A percentile compares a stretch with the other conserved stretches of the same genome.
Conservation (phyloP, 176 grass and related monocot species). For the Rhynchospora breviuscula region DNA sequence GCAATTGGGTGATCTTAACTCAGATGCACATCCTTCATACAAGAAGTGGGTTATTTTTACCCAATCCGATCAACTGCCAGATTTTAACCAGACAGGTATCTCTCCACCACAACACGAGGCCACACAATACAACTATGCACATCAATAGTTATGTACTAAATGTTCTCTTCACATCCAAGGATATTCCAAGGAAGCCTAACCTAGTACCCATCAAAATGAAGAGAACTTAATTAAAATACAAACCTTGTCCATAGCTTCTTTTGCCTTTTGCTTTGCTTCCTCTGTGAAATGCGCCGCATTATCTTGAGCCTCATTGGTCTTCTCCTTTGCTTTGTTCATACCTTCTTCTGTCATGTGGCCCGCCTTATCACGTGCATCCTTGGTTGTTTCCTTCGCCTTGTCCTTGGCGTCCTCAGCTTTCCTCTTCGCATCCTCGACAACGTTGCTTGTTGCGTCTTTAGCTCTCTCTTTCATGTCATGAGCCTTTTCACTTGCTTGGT, state of each 20-base stretch:
- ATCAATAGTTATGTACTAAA: background rate
- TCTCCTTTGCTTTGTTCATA: background rate
- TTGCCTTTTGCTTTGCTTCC: slow-evolving; percentile 17
- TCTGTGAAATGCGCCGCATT: background rate
- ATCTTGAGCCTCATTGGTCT: background rate
- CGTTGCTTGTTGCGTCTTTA: slow-evolving; percentile 11
- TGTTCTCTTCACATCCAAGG: background rate
- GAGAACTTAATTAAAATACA: background rate
- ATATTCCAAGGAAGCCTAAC: background rate
- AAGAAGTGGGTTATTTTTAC: background rate
- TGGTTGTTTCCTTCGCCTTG: slow-evolving; percentile 6
- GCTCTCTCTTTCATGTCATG: slow-evolving; percentile 22
- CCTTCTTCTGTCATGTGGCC: background rate
- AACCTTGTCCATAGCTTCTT: slow-evolving; percentile 14
- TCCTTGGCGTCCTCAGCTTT: slow-evolving; percentile 31
- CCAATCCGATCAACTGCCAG: background rate
- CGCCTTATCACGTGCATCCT: background rate
- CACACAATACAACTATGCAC: background rate
- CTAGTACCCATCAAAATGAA: background rate
- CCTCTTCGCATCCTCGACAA: slow-evolving; percentile 27
- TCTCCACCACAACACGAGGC: background rate
- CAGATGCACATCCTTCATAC: background rate
- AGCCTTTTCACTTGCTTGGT: slow-evolving; percentile 32
- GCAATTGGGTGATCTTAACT: background rate
- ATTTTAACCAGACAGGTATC: background rate